A percentile compares a stretch with the other conserved stretches of the same genome.
Conservation (phyloP, 1,284 basidiomycete species). For the Psilocybe mexicana region DNA sequence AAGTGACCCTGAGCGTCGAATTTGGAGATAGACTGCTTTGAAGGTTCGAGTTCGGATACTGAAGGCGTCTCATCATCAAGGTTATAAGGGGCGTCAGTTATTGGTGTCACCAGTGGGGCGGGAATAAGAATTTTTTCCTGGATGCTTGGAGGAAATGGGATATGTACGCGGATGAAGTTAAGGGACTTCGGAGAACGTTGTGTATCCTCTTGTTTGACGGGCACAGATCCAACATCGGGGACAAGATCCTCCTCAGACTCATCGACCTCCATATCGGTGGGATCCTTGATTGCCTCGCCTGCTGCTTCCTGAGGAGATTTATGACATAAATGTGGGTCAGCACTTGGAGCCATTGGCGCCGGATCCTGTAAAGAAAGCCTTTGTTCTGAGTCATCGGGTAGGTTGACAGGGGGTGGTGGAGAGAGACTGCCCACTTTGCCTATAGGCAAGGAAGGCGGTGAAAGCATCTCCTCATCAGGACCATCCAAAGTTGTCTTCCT, state of each 20-base stretch:
- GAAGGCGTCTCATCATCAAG: constrained; percentile 21
- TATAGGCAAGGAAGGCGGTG: background rate
- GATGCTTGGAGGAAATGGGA: constrained; percentile 21
- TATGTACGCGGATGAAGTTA: constrained; percentile 11
- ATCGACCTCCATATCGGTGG: background rate
- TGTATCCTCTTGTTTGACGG: background rate
- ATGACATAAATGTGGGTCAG: background rate
- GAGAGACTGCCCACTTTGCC: too few relatives aligned
- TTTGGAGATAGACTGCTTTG: constrained; percentile 22
- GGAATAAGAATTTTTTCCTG: constrained; percentile 28
- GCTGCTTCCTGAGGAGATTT: background rate
- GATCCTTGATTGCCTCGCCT: background rate
- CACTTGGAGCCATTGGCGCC: background rate
- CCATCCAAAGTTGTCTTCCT: background rate
- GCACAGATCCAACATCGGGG: background rate
- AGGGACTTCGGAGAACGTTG: constrained; percentile 1
- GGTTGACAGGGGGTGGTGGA: background rate
- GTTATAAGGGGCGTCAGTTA: constrained; percentile 14
- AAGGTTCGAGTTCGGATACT: constrained; percentile 24
- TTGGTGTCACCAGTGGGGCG: constrained; percentile 20
- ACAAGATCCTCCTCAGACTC: background rate
- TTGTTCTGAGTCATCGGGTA: background rate
- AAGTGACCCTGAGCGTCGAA: constrained; percentile 39
- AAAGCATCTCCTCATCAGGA: background rate
- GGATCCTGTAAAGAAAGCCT: background rate